These are phyloP conservation scores for Erythrophleum ivorense DNA, from an alignment of 331 rosid genomes.

Conservation along the genomic window DNA sequence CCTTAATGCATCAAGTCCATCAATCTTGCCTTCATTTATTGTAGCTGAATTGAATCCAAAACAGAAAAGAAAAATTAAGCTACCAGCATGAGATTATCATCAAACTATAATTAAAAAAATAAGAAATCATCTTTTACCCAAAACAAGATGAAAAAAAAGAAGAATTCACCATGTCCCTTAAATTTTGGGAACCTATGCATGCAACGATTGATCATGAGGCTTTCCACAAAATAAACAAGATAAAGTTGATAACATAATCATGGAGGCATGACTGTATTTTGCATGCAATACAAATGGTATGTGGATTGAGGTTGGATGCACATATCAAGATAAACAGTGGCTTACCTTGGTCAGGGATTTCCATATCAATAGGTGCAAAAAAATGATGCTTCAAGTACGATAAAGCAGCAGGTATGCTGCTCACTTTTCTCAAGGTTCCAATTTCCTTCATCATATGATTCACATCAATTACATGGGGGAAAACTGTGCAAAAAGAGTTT, in stretches of 20 bases:
- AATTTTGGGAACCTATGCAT: conserved; percentile 21
- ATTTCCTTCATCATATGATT: conserved; percentile 69
- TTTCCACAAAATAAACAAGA: conserved; percentile 20
- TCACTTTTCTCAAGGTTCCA: conserved; percentile 58
- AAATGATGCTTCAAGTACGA: conserved; percentile 70
- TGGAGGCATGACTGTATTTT: conserved; percentile 31
- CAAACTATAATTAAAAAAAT: not conserved
- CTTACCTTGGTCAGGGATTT: conserved; percentile 66
- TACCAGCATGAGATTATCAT: conserved; percentile 17
- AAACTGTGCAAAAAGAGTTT: conserved; percentile 55
- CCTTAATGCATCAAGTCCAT: conserved; percentile 68
- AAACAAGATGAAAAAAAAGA: not conserved
- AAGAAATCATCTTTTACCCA: not conserved
- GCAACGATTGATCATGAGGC: conserved; percentile 6
- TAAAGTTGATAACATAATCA: conserved; percentile 27
- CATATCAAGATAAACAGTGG: conserved; percentile 11
- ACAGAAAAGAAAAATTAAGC: conserved; percentile 7
- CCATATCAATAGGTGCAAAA: conserved; percentile 66
- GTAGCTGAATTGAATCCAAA: conserved; percentile 52
- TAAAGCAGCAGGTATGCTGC: conserved; percentile 64
- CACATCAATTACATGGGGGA: conserved; percentile 69
- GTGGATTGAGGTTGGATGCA: not conserved
- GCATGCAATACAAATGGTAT: not conserved
- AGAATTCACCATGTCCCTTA: not conserved
- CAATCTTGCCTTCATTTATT: conserved; percentile 55